Base-by-base conservation (phyloP, 2,329 filamentous ascomycete species). In the Colletotrichum magnum region DNA sequence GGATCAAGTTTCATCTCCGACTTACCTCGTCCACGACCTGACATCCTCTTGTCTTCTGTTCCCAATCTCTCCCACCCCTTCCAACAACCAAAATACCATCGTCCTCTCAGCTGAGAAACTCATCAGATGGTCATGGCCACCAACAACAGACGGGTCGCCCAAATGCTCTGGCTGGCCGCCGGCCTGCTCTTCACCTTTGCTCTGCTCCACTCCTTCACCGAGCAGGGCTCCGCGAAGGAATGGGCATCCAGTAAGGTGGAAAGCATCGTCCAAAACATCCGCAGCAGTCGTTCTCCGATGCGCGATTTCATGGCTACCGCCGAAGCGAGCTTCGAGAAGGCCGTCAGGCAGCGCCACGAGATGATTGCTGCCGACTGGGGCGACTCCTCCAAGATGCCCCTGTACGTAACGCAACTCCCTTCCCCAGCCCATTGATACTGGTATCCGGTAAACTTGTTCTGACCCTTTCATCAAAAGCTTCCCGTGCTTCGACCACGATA, bases 291-390 rank as follows among this genome's bases (percentile, higher is more conserved):
- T 10, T 13, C 66, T 3, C 43, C 67, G 3, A 65, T 73, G 58
- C 56, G 51, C 41, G 71, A 74, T 36, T 69, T 72, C 71, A 70
- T 74, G 72, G 43, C 45, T 1, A 61, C 39, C 43, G 68, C 73
- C 41, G 73, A 75, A 59, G 69, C 72, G 24, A 72, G 71, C 16
- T 78, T 76, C 76, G 68, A 54, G 50, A 77, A 78, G 68, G 77
- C 74, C 1, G 75, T 78, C n/a, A 64, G 63, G 50, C 74, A 77
- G 62, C 71, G 77, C 36, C 76, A 77, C 67, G 75, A 74, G n/a
- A 71, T 75, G 52, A 73, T 73, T 26, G 57, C 63, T 16, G 64
- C 68, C 43, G 73, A 74, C 65, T 74, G 68, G 54, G 74, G 73
- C 43, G 68, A 74, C 52, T 71, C 70, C 5, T 74, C 74, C 36